Evolutionary conservation across 2,329 filamentous ascomycete genomes (phyloP).

Genomic region (Metarhizium robertsii): DNA sequence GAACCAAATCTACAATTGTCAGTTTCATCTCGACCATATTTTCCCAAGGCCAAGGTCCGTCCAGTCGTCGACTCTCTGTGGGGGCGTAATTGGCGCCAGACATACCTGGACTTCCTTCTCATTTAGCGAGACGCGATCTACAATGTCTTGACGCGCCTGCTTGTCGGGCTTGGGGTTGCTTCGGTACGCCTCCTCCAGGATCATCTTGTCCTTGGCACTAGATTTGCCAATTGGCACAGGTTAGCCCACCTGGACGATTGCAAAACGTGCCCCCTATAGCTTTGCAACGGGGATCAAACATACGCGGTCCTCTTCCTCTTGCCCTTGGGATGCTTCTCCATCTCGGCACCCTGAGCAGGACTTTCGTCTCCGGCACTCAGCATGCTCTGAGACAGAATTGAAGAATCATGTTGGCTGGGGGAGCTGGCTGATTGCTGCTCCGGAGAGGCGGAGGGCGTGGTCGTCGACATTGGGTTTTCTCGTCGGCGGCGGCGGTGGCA

Average conservation of each 20-base stretch:
- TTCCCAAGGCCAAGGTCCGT: background rate
- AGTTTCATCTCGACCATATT: background rate
- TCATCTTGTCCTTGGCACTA: constrained; percentile 79
- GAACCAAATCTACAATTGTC: constrained; percentile 76
- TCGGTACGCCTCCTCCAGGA: constrained; percentile 78
- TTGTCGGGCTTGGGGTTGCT: constrained; percentile 89
- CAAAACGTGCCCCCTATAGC: background rate
- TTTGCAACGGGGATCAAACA: constrained; percentile 18
- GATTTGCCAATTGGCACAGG: constrained; percentile 10
- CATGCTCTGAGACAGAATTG: constrained; percentile 9
- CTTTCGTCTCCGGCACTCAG: background rate
- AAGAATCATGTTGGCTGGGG: constrained; percentile 15
- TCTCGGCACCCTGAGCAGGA: constrained; percentile 8
- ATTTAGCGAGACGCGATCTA: constrained; percentile 75
- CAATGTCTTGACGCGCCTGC: constrained; percentile 72
- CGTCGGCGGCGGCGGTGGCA: background rate
- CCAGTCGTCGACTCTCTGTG: too few relatives aligned
- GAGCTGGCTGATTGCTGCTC: constrained; percentile 15
- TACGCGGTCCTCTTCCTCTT: constrained; percentile 58
- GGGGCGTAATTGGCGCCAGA: constrained; percentile 5
- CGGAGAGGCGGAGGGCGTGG: constrained; percentile 13
- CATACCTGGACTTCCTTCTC: constrained; percentile 95
- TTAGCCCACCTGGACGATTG: constrained; percentile 7
- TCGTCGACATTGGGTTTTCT: constrained; percentile 16
- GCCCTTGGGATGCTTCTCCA: constrained; percentile 44